Conservation (phyloP, 2,329 filamentous ascomycete genomes). For the Sordariomycetes sp. region DNA sequence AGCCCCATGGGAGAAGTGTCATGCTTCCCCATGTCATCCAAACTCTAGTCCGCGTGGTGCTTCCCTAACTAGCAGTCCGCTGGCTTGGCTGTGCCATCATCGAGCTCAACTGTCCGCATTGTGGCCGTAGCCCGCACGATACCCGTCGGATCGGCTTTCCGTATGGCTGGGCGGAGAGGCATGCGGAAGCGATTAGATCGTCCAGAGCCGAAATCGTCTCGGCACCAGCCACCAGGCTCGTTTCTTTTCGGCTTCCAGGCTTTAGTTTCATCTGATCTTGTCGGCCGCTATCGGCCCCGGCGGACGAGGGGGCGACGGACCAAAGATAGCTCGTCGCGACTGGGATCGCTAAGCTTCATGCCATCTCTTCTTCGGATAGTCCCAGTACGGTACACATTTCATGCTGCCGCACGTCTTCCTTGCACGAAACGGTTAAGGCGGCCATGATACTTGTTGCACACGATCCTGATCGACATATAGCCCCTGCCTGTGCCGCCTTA, state of each 20-base stretch:
- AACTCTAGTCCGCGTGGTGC: too few relatives aligned
- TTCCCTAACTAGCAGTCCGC: too few relatives aligned
- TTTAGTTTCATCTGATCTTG: not conserved
- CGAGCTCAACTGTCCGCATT: too few relatives aligned
- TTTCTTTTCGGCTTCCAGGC: not conserved
- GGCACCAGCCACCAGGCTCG: not conserved
- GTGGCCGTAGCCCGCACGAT: not conserved
- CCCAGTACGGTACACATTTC: not conserved
- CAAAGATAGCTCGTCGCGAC: too few relatives aligned
- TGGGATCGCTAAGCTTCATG: too few relatives aligned
- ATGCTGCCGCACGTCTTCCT: not conserved
- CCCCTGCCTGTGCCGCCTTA: not conserved
- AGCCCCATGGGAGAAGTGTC: not conserved
- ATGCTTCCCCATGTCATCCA: not conserved
- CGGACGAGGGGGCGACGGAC: not conserved
- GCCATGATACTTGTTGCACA: conserved; percentile 1
- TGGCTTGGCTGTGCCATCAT: too few relatives aligned
- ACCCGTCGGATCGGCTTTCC: not conserved
- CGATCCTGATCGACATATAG: conserved; percentile 3
- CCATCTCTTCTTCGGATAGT: too few relatives aligned
- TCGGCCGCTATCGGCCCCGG: not conserved
- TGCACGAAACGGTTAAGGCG: not conserved
- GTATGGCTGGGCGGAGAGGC: not conserved
- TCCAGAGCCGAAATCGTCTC: not conserved
- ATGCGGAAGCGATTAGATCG: not conserved